These are phyloP conservation scores for Aspergillus carbonarius DNA, from an alignment of 2,329 filamentous ascomycete genomes.

Conservation along the genomic window DNA sequence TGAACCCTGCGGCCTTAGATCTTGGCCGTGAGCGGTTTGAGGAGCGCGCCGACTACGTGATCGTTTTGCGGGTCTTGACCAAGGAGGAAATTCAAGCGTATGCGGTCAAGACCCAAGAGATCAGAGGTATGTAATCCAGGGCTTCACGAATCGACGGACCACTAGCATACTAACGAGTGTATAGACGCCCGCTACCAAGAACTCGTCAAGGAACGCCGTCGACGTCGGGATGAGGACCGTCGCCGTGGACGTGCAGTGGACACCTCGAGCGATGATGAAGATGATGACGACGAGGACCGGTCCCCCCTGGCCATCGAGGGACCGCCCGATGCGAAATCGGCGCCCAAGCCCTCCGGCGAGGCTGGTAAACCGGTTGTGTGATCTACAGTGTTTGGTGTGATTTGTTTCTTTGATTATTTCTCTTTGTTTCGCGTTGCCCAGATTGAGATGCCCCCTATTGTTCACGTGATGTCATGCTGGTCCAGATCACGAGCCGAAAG, in stretches of 20 bases:
- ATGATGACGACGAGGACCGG: constrained; percentile 28
- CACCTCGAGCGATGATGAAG: constrained; percentile 40
- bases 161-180: constrained; percentile 14
- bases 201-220: constrained; percentile 37
- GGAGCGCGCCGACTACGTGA: constrained; percentile 88
- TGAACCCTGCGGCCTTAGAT: constrained; percentile 84
- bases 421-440: neutral
- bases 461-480: constrained; percentile 1
- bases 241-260: constrained; percentile 31
- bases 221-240: constrained; percentile 46
- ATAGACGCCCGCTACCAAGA: constrained; percentile 40
- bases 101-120: constrained; percentile 74
- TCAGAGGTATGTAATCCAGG: constrained; percentile 63
- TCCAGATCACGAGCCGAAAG: neutral
- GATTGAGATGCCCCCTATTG: neutral
- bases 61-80: constrained; percentile 81
- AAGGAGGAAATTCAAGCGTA: constrained; percentile 89
- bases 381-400: neutral
- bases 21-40: constrained; percentile 89
- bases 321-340: constrained; percentile 22
- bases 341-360: constrained; percentile 2
- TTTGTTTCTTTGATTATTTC: neutral
- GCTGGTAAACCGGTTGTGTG: constrained; percentile 7
- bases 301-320: constrained; percentile 34
- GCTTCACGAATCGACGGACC: neutral